Conservation (phyloP, 768 basidiomycete genomes). For the Ramaria sp. region DNA sequence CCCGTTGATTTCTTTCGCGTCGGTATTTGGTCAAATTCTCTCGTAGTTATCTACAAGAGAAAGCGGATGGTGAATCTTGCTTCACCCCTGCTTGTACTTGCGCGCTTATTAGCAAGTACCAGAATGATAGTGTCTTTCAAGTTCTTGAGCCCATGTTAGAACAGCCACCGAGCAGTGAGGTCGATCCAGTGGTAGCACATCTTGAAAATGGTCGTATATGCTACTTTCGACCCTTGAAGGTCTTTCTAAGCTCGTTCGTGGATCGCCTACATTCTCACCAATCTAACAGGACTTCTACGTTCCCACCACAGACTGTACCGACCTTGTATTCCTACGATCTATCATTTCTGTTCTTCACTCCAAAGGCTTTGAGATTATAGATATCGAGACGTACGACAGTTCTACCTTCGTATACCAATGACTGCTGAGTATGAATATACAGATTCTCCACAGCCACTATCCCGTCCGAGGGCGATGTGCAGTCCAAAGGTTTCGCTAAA, state of each 20-base stretch:
- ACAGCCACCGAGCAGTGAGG: background rate
- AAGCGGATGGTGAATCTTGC: background rate
- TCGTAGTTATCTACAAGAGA: background rate
- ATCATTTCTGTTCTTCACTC: background rate
- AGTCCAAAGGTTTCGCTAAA: conserved; percentile 2
- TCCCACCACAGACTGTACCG: conserved; percentile 1
- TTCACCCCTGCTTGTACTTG: background rate
- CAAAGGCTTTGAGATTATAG: conserved; percentile 4
- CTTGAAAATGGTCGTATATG: background rate
- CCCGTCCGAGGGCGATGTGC: background rate
- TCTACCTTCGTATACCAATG: background rate
- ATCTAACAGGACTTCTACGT: conserved; percentile 2
- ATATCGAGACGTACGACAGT: conserved; percentile 1
- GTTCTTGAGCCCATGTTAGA: conserved; percentile 1
- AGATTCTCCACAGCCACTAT: conserved; percentile 1
- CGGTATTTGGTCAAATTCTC: background rate
- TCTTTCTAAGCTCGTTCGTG: background rate
- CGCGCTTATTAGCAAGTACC: background rate
- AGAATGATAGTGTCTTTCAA: background rate
- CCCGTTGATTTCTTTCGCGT: conserved; percentile 7
- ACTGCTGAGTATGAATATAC: background rate
- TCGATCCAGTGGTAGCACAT: background rate
- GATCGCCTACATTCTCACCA: background rate
- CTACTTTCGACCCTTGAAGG: conserved; percentile 1
- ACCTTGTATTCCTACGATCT: background rate